Percentiles rank a stretch among this genome's conserved stretches.
Conservation (phyloP, 305 asterid species). For the Fraxinus nigra region DNA sequence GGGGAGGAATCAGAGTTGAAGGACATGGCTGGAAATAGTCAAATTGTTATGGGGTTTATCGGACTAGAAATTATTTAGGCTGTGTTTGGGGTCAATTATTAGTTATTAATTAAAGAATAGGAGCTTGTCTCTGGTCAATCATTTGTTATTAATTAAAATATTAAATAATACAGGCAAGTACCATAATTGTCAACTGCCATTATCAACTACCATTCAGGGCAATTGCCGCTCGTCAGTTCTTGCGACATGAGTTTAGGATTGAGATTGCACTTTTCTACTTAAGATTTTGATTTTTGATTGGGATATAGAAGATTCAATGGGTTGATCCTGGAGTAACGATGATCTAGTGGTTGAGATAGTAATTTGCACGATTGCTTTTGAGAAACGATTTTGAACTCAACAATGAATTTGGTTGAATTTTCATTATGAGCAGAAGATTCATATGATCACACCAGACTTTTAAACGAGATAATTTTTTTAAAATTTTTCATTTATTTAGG, state of each 20-base stretch:
- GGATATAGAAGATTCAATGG: not conserved
- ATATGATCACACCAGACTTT: not conserved
- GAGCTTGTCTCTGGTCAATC: not conserved
- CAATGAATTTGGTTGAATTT: no score
- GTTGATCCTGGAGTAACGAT: no score
- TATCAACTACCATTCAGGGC: not conserved
- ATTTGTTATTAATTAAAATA: not conserved
- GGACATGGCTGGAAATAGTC: constrained; percentile 34
- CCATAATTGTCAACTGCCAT: not conserved
- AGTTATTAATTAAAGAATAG: not conserved
- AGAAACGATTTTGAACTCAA: not conserved
- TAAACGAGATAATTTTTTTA: no score
- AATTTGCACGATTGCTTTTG: not conserved
- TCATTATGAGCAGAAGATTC: no score
- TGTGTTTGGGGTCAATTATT: not conserved
- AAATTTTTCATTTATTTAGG: no score
- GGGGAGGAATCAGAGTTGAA: constrained; percentile 34
- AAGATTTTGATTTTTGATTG: not conserved
- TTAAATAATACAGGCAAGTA: no score
- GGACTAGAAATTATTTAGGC: not conserved
- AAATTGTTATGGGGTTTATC: not conserved
- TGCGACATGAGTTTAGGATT: not conserved
- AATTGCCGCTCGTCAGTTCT: not conserved
- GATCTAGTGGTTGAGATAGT: no score
- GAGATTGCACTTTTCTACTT: not conserved